Evolutionary conservation across 2,329 filamentous ascomycete genomes (phyloP).

Genomic region (Fusarium sp.): DNA sequence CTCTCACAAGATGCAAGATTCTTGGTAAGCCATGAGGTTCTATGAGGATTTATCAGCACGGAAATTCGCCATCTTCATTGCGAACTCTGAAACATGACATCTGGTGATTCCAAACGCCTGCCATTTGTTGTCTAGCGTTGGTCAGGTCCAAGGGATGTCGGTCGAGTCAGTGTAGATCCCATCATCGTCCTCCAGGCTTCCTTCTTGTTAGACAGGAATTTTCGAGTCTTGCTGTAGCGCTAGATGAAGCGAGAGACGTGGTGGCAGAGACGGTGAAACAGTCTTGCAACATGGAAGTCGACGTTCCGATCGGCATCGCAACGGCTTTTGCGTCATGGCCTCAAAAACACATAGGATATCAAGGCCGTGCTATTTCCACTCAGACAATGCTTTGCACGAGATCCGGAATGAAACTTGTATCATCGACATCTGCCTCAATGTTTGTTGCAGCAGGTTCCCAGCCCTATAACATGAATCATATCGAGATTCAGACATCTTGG

Average conservation of each 20-base stretch:
- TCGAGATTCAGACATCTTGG: slow-evolving; percentile 19
- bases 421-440: slow-evolving; percentile 3
- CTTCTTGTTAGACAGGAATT: slow-evolving; percentile 2
- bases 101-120: slow-evolving; percentile 9
- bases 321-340: slow-evolving; percentile 36
- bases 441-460: slow-evolving; percentile 19
- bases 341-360: slow-evolving; percentile 28
- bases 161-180: slow-evolving; percentile 12
- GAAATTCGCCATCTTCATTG: neutral
- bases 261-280: slow-evolving; percentile 39
- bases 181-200: neutral
- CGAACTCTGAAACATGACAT: slow-evolving; percentile 20
- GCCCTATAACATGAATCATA: slow-evolving; percentile 23
- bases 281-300: slow-evolving; percentile 35
- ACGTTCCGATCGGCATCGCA: slow-evolving; percentile 20
- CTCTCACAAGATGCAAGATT: slow-evolving; percentile 4
- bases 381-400: neutral
- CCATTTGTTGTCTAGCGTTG: slow-evolving; percentile 13
- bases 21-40: slow-evolving; percentile 4
- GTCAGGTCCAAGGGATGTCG: neutral
- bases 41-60: neutral
- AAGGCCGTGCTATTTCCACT: slow-evolving; percentile 2
- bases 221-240: slow-evolving; percentile 11
- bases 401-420: slow-evolving; percentile 24
- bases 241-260: slow-evolving; percentile 16